Base-by-base conservation (phyloP, 495 filamentous ascomycete genomes). In the Neurospora sp. region DNA sequence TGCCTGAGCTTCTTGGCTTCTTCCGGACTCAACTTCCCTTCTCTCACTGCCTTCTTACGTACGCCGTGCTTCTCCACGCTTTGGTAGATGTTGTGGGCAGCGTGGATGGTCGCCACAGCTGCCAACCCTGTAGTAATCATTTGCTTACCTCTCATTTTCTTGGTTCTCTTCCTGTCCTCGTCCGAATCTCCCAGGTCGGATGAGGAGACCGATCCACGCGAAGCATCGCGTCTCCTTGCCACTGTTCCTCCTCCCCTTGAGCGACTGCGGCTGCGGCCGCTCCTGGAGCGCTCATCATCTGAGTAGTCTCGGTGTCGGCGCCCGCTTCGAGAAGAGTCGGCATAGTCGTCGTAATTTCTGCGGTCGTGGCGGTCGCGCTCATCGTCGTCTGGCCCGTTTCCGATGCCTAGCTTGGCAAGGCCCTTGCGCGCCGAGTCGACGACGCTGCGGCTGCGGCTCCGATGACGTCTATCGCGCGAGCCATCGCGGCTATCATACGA, bases 21-120 rank as follows among this genome's bases (percentile, higher is more conserved):
- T 72, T 93, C 88, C 0, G 87, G 84, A 9, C 89, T 88, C 79
- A 97, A 90, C 74, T 90, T 86, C 39, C 93, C 93, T 75, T 94
- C 90, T 41, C 85, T 85, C 27, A 97, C 88, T 70, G 89, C 87
- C 78, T 91, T 88, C 74, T 89, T 85, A 73, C 93, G 86, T 73
- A 89, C 83, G 70, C 94, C 87, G 45, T 91, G 88, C 76, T 91
- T 90, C 80, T 92, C 90, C 83, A 94, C 87, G 77, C 88, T 91
- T 74, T 87, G 85, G 82, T 94, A 92, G 71, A 97, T 86, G 72
- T 86, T 89, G 79, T 96, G 91, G 9, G 91, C 93, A 68, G 93
- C 93, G 82, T 96, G 94, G 74, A 97, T 93, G 44, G 94, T 96
- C 71, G 94, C 94, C 73, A 96, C 91, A 70, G 91, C 91, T 40